Conservation (phyloP, 345 rosid genomes). For the Citrus inodora region DNA sequence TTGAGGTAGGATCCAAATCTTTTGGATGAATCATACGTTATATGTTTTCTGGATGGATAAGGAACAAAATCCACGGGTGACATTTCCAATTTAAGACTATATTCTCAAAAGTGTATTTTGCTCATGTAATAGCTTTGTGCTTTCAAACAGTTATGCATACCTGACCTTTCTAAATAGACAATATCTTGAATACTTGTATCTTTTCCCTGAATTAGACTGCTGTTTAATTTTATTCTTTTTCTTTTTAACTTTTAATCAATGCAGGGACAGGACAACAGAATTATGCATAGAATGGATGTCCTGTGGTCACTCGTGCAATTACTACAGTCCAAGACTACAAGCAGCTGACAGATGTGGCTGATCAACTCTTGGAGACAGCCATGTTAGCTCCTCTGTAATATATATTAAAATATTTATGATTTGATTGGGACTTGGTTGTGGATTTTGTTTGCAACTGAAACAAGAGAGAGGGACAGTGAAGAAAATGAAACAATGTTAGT, state of each 20-base stretch:
- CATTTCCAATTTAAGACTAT: background rate
- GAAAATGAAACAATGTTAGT: background rate
- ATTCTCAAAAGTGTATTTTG: background rate
- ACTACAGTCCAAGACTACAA: slow-evolving; percentile 62
- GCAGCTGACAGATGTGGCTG: slow-evolving; percentile 25
- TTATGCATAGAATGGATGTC: slow-evolving; percentile 87
- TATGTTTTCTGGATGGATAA: background rate
- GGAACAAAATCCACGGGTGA: background rate
- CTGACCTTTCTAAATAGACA: background rate
- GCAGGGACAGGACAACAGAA: slow-evolving; percentile 73
- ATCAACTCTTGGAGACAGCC: slow-evolving; percentile 16
- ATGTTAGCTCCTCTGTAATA: slow-evolving; percentile 22
- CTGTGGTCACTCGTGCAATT: slow-evolving; percentile 91
- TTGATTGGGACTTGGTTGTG: slow-evolving; percentile 21
- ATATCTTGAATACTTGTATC: background rate
- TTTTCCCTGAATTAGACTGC: background rate
- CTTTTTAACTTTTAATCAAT: slow-evolving; percentile 17
- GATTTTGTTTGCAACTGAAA: slow-evolving; percentile 17
- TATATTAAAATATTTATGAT: slow-evolving; percentile 24
- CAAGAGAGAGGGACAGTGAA: background rate
- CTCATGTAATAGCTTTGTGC: background rate
- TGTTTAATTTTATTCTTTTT: background rate
- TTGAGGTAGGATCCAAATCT: slow-evolving; percentile 58
- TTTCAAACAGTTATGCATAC: background rate
- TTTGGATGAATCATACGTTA: slow-evolving; percentile 10